phyloP scores from a whole-genome alignment of 495 filamentous ascomycete species.

The Parathielavia appendiculata region DNA sequence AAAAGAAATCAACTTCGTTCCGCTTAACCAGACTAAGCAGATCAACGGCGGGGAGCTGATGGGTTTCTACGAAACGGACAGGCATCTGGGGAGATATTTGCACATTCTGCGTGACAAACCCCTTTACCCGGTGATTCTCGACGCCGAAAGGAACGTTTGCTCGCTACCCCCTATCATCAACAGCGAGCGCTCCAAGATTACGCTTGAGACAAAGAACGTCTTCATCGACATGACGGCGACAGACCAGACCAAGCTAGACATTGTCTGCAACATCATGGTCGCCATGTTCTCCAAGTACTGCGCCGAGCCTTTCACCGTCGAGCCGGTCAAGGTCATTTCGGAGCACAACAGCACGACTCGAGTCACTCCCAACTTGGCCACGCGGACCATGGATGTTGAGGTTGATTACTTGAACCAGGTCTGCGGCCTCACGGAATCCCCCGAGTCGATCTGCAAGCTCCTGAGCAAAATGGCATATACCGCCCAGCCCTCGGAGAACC shows the following conservation, averaged over 20 bases:
- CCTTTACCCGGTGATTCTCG: constrained; percentile 94
- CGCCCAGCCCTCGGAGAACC: constrained; percentile 65
- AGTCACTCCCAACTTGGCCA: constrained; percentile 70
- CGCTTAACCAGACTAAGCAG: constrained; percentile 81
- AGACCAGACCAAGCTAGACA: constrained; percentile 93
- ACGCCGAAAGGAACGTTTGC: constrained; percentile 80
- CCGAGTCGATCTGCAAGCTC: constrained; percentile 65
- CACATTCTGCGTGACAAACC: constrained; percentile 91
- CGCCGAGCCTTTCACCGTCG: constrained; percentile 81
- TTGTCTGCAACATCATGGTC: constrained; percentile 90
- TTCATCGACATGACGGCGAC: constrained; percentile 98
- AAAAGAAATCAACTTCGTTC: constrained; percentile 85
- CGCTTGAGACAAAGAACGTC: constrained; percentile 78
- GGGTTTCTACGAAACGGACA: constrained; percentile 91
- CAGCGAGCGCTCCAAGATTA: constrained; percentile 92
- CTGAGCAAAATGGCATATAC: constrained; percentile 81
- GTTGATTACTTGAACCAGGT: constrained; percentile 89
- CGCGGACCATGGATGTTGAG: constrained; percentile 72
- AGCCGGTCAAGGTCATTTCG: constrained; percentile 86
- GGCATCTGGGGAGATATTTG: constrained; percentile 72
- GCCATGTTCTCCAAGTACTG: constrained; percentile 96
- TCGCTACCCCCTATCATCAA: constrained; percentile 98
- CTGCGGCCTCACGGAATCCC: constrained; percentile 70
- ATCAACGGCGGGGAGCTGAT: constrained; percentile 89
- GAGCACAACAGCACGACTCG: constrained; percentile 82